These are phyloP conservation scores for Pulchroboletus neoregius DNA, from an alignment of 1,284 basidiomycete species.

Conservation along the genomic window DNA sequence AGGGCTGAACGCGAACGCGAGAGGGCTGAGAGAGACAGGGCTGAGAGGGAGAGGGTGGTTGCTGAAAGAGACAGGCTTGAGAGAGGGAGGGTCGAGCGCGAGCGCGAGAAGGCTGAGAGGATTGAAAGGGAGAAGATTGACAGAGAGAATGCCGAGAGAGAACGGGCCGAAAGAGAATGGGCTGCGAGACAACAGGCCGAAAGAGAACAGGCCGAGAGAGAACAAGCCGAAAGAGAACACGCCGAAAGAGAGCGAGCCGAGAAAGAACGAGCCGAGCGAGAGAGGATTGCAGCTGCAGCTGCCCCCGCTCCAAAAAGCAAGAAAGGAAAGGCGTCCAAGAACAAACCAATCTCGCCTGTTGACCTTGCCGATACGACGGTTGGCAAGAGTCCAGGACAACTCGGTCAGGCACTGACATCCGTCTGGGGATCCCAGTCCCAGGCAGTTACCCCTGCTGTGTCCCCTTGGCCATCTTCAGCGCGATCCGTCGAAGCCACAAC, in stretches of 20 bases:
- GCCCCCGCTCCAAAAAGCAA: conserved; percentile 8
- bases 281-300: conserved; percentile 8
- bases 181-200: neutral
- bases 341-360: conserved; percentile 25
- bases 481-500: conserved; percentile 25
- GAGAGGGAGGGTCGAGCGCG: conserved; percentile 17
- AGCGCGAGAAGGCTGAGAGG: conserved; percentile 9
- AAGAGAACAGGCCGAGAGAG: neutral
- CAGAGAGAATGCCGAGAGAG: conserved; percentile 1
- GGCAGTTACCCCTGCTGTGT: conserved; percentile 26
- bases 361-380: conserved; percentile 30
- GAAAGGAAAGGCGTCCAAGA: conserved; percentile 22
- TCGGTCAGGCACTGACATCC: conserved; percentile 21
- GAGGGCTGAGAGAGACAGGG: conserved; percentile 14
- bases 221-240: conserved; percentile 1
- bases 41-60: conserved; percentile 17
- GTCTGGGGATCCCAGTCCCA: conserved; percentile 34
- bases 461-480: conserved; percentile 20
- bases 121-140: conserved; percentile 9
- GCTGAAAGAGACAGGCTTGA: conserved; percentile 22
- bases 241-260: conserved; percentile 4
- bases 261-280: conserved; percentile 17
- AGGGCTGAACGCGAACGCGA: neutral
- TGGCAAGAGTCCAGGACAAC: conserved; percentile 28
- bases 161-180: neutral